phyloP scores from a whole-genome alignment of 768 basidiomycete species.

The Calocybe cyanea region DNA sequence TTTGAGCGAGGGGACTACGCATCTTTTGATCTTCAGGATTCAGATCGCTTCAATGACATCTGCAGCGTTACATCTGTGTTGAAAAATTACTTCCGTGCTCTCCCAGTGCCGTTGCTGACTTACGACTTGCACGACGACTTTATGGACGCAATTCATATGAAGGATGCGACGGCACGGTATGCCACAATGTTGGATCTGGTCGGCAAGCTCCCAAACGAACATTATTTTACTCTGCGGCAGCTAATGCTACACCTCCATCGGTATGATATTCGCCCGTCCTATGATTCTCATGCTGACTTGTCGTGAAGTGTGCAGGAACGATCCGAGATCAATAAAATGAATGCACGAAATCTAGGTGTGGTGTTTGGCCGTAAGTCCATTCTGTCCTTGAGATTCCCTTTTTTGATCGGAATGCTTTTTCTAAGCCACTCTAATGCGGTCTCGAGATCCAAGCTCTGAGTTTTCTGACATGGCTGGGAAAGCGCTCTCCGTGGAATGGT shows the following conservation, averaged over 20 bases:
- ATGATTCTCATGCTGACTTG: constrained; percentile 8
- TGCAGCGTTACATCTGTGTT: constrained; percentile 95
- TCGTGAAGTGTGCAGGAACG: constrained; percentile 57
- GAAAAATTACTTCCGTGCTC: constrained; percentile 92
- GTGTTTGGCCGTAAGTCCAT: constrained; percentile 91
- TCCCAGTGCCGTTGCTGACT: constrained; percentile 89
- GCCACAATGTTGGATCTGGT: constrained; percentile 64
- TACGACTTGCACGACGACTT: constrained; percentile 90
- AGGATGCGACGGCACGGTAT: constrained; percentile 58
- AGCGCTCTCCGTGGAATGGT: constrained; percentile 89
- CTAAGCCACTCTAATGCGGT: constrained; percentile 92
- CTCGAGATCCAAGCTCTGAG: constrained; percentile 79
- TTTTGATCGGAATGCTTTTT: constrained; percentile 12
- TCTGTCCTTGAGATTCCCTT: not conserved
- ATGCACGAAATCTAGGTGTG: constrained; percentile 89
- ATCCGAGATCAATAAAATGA: constrained; percentile 85
- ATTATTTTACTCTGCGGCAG: constrained; percentile 78
- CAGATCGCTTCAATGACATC: constrained; percentile 93
- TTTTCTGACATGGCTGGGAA: constrained; percentile 98
- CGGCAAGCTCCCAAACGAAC: constrained; percentile 75
- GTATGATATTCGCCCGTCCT: constrained; percentile 41
- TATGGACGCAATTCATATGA: constrained; percentile 67
- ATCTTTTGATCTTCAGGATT: constrained; percentile 84
- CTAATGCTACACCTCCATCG: constrained; percentile 87
- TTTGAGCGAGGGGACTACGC: constrained; percentile 92